Percentiles rank a stretch among this genome's conserved stretches.
phyloP scores from a whole-genome alignment of 306 rosid genomes.

The Parietaria judaica region DNA sequence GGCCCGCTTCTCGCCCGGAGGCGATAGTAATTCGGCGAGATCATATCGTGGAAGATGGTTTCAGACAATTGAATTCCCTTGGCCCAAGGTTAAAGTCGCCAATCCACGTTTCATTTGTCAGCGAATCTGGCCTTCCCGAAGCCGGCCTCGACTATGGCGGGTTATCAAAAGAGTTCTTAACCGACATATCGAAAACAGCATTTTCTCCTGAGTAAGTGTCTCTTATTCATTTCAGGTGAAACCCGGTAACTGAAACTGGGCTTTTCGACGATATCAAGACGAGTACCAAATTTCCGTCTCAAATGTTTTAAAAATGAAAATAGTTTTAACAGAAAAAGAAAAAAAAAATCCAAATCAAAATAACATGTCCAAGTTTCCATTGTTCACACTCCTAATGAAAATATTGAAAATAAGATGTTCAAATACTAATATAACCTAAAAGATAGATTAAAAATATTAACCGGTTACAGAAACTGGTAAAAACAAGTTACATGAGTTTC shows the following conservation, averaged over 20 bases:
- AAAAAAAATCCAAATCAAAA: too few relatives aligned
- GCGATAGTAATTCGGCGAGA: constrained; percentile 76
- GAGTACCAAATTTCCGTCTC: too few relatives aligned
- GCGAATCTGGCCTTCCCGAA: constrained; percentile 97
- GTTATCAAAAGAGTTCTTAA: constrained; percentile 84
- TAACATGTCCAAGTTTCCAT: too few relatives aligned
- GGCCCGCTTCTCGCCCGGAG: constrained; percentile 72
- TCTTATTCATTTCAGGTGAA: not conserved
- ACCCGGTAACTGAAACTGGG: not conserved
- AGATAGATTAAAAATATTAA: too few relatives aligned
- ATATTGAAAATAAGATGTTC: too few relatives aligned
- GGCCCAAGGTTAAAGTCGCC: constrained; percentile 86
- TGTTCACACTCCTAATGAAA: too few relatives aligned
- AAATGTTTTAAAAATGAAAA: too few relatives aligned
- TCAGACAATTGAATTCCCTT: constrained; percentile 69
- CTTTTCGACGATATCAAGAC: too few relatives aligned
- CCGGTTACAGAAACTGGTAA: too few relatives aligned
- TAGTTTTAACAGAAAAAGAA: too few relatives aligned
- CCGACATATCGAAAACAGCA: constrained; percentile 86
- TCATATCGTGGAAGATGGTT: constrained; percentile 96
- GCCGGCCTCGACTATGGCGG: constrained; percentile 99
- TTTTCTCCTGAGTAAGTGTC: constrained; percentile 79
- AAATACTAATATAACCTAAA: too few relatives aligned
- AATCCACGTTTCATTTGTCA: constrained; percentile 90
- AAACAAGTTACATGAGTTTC: too few relatives aligned